Conservation (phyloP, 352 stramenopile genomes). For the Phytophthora quininea region DNA sequence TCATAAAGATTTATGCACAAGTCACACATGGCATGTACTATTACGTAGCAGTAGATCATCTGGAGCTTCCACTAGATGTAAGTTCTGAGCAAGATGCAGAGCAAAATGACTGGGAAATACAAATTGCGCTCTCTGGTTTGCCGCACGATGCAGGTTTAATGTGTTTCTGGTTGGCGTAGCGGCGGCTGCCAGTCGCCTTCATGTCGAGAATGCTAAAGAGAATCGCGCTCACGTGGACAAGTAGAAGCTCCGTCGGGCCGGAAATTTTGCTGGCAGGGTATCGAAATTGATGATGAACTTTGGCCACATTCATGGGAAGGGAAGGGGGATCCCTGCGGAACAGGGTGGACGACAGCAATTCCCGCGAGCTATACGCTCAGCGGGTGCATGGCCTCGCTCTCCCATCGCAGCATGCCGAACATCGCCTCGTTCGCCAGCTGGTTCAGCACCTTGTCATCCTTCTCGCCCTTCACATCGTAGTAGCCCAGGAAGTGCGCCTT, state of each 20-base stretch:
- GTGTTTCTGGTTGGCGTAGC: conserved; percentile 9
- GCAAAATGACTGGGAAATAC: too few species aligned
- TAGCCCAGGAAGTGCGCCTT: conserved; percentile 84
- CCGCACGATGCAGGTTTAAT: conserved; percentile 6
- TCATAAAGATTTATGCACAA: conserved; percentile 11
- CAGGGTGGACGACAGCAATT: not conserved
- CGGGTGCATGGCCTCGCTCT: conserved; percentile 85
- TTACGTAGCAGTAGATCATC: conserved; percentile 5
- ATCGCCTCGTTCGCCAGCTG: conserved; percentile 85
- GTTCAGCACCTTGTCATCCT: conserved; percentile 85
- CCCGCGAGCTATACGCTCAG: conserved; percentile 58
- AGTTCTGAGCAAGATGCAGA: too few species aligned
- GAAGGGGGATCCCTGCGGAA: not conserved
- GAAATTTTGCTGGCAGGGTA: not conserved
- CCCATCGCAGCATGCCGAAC: conserved; percentile 87
- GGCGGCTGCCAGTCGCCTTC: not conserved
- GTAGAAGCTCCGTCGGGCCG: conserved; percentile 11
- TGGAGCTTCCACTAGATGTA: too few species aligned
- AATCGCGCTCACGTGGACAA: conserved; percentile 19
- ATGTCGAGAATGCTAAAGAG: not conserved
- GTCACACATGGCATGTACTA: not conserved
- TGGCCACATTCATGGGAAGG: not conserved
- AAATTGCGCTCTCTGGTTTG: conserved; percentile 1
- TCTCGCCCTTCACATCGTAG: conserved; percentile 85
- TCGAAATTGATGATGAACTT: conserved; percentile 1